Base-by-base conservation (phyloP, 2,329 filamentous ascomycete genomes). In the Neofusicoccum ribis region DNA sequence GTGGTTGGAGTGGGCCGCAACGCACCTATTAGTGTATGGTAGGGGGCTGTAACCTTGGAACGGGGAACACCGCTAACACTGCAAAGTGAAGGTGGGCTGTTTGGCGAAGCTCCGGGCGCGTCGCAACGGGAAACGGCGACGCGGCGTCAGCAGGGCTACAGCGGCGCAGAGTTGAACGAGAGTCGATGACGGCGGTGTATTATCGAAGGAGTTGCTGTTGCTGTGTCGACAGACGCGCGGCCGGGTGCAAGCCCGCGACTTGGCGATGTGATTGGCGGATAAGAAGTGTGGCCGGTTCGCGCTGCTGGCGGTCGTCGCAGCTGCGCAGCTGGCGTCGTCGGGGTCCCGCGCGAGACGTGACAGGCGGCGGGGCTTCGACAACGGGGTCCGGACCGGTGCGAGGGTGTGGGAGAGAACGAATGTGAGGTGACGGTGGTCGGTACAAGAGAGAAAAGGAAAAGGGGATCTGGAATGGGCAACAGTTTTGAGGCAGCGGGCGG, bases 361-460 rank as follows among this genome's bases (percentile, higher is more conserved):
- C 56, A 47, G 56, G 31, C 56, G 43, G 43, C 56, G 56, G 56
- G n/a, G 39, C 56, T 20, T 63, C 60, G 34, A 50, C 31, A 41
- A 64, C 61, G 44, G 27, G 17, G 41, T 64, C 61, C 56, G 56
- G 41, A 60, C 56, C 56, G 56, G 31, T 37, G 43, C 31, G 9
- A 37, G 43, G 44, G 61, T 39, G 47, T 23, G 49, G 17, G 61
- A 63, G 47, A 36, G 63, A 65, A 65, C 63, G 63, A 65, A 43
- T 58, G 63, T 59, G 36, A 50, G 34, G 63, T 65, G 51, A 49
- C 52, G 52, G 43, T 34, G 47, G 59, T 43, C 31, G 64, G 64
- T 63, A 54, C 63, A 63, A 66, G 66, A 65, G 47, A 17, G 50
- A 65, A 65, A 51, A 39, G 50, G 64, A 64, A 66, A 63, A 43